These are phyloP conservation scores for Nissolia schottii DNA, from an alignment of 306 rosid species.

Conservation along the genomic window DNA sequence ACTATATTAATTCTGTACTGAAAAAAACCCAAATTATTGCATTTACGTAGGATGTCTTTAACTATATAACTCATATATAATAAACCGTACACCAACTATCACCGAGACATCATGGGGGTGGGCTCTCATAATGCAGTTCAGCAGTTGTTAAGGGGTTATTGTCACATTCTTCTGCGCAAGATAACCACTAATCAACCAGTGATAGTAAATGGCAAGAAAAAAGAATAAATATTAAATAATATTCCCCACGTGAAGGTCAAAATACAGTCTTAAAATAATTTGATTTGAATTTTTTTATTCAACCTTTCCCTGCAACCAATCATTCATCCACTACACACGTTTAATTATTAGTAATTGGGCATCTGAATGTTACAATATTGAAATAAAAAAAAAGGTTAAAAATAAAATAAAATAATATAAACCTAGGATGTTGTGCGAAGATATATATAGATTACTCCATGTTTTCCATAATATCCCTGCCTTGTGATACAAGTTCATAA, in stretches of 20 bases:
- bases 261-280: background rate
- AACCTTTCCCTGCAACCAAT: background rate
- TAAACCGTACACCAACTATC: background rate
- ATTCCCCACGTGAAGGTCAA: background rate
- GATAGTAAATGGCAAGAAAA: background rate
- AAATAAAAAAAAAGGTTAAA: background rate
- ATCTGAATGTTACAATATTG: slow-evolving; percentile 5
- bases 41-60: background rate
- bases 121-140: background rate
- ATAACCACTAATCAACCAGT: background rate
- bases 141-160: slow-evolving; percentile 8
- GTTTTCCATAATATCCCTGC: slow-evolving; percentile 6
- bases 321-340: background rate
- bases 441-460: background rate
- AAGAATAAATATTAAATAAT: background rate
- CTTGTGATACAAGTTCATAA: background rate
- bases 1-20: background rate
- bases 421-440: background rate
- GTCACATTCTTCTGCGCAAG: background rate
- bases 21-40: background rate
- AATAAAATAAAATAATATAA: too few species aligned
- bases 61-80: background rate
- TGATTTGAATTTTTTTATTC: background rate
- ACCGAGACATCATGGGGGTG: background rate
- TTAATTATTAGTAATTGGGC: background rate